phyloP scores from a whole-genome alignment of 2,329 filamentous ascomycete species.

The Penicillium glabrum region DNA sequence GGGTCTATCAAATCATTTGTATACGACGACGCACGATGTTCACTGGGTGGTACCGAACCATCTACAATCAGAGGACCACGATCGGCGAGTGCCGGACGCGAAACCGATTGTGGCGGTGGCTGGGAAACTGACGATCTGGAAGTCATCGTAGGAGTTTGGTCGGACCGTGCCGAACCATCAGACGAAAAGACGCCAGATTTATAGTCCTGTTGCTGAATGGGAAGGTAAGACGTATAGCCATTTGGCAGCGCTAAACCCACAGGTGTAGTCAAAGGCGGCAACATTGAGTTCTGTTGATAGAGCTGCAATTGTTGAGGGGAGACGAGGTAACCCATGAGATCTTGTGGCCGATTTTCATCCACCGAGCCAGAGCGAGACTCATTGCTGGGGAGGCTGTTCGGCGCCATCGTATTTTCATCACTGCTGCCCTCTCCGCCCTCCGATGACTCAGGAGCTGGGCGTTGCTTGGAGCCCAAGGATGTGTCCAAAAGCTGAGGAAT shows the following conservation, averaged over 20 bases:
- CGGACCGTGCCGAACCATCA: constrained; percentile 25
- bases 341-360: constrained; percentile 42
- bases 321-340: constrained; percentile 49
- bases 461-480: constrained; percentile 31
- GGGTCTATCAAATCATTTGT: constrained; percentile 37
- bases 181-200: constrained; percentile 25
- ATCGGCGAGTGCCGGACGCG: constrained; percentile 30
- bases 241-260: constrained; percentile 41
- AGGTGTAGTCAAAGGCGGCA: constrained; percentile 39
- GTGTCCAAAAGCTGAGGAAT: constrained; percentile 30
- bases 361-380: constrained; percentile 32
- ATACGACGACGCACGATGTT: constrained; percentile 33
- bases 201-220: constrained; percentile 36
- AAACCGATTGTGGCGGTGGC: constrained; percentile 18
- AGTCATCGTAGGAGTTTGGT: constrained; percentile 23
- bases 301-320: constrained; percentile 44
- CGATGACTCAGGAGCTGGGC: constrained; percentile 33
- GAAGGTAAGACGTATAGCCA: constrained; percentile 36
- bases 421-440: constrained; percentile 34
- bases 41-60: constrained; percentile 44
- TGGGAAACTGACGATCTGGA: constrained; percentile 21
- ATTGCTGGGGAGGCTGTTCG: constrained; percentile 34
- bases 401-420: constrained; percentile 30
- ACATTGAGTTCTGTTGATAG: constrained; percentile 40
- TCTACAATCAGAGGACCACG: constrained; percentile 49